Base-by-base conservation (phyloP, 1,139 yeast species). In the Candida sanyaensis region DNA sequence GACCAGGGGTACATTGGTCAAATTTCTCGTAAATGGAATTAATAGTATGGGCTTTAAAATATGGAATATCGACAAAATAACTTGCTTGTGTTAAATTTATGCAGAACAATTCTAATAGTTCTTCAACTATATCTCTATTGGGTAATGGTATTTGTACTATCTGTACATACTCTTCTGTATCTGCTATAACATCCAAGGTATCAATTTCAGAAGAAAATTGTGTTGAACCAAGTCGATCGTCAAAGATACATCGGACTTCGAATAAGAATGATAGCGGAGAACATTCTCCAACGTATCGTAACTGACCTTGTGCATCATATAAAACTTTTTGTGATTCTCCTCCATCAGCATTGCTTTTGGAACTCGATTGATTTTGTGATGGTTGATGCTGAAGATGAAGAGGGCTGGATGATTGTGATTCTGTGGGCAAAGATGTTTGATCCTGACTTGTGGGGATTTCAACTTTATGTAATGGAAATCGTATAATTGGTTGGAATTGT, bases 221-320 rank as follows among this genome's bases (percentile, higher is more conserved):
- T 3, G 47, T 44, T 21, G 42, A 40, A 2, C 61, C 59, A 24
- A 55, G 37, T n/a, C 37, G 38, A n/a, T 51, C 52, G 13, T 40
- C 40, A 50, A 62, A 63, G 27, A 60, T 54, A 21, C 55, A 55
- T 42, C 62, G 50, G 11, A 64, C 59, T 50, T 63, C 66, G 42
- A 56, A 57, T 21, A 63, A 49, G 26, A 63, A 53, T 7, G 65
- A 57, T 28, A 62, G 47, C 1, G 66, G 65, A 37, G 65, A 58
- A 26, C 61, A 58, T 46, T 62, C 66, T 9, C 68, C 68, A 30
- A 61, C 56, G 49, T 61, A 63, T 27, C 63, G 47, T 9, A 62
- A 53, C 17, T 61, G 55, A 1, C 63, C 59, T 6, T 50, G 45
- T 7, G 55, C 41, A 37, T 53, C 55, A 43, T 44, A 51, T 9